phyloP scores from a whole-genome alignment of 83 land plant genomes.

The Picea engelmannii region DNA sequence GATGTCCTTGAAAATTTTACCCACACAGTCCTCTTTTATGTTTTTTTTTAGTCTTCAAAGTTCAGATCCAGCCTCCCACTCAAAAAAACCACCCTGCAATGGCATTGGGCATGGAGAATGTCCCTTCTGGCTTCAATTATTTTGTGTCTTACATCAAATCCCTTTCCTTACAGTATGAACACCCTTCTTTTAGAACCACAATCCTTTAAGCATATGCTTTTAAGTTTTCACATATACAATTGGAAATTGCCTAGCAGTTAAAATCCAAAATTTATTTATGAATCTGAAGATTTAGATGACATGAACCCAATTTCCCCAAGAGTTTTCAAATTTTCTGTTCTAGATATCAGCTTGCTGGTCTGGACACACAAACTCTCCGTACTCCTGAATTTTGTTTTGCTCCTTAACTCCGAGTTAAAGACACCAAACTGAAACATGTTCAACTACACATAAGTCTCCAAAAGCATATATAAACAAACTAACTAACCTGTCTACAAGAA shows the following conservation, averaged over 20 bases:
- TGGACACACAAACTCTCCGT: background rate
- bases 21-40: background rate
- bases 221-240: background rate
- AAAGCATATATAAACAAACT: background rate
- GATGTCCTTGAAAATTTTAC: background rate
- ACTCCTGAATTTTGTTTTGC: background rate
- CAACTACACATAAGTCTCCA: background rate
- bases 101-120: background rate
- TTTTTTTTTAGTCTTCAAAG: background rate
- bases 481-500: too few relatives aligned
- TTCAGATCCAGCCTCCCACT: background rate
- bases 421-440: conserved; percentile 1
- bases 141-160: background rate
- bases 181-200: background rate
- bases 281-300: background rate
- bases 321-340: background rate
- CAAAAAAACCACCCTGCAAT: background rate
- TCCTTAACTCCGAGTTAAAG: background rate
- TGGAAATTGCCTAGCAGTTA: background rate
- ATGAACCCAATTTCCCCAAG: background rate
- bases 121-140: background rate
- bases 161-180: too few relatives aligned
- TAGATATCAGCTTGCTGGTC: background rate
- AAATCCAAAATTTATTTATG: background rate
- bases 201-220: background rate